These are phyloP conservation scores for Diutina siamensis DNA, from an alignment of 1,139 yeast species.

Conservation along the genomic window DNA sequence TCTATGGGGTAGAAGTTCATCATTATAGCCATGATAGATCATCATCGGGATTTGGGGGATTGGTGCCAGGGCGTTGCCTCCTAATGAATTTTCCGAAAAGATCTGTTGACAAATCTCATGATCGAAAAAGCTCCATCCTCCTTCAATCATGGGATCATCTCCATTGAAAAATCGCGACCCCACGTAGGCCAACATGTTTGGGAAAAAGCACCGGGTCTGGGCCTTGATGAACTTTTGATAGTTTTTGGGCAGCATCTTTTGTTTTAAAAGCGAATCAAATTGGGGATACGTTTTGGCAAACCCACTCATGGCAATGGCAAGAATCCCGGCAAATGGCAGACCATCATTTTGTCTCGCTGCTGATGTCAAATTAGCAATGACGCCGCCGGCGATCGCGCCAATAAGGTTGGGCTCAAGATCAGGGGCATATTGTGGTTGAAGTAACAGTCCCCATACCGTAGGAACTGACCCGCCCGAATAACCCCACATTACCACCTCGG, in stretches of 20 bases:
- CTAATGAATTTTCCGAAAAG: background rate
- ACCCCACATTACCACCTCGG: conserved; percentile 14
- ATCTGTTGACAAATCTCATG: background rate
- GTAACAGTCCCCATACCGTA: conserved; percentile 1
- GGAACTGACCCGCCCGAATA: conserved; percentile 10
- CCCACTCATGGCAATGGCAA: conserved; percentile 5
- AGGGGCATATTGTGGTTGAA: conserved; percentile 1
- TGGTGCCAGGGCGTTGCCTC: background rate
- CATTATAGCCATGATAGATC: conserved; percentile 1
- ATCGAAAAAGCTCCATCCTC: background rate
- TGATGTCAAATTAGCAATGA: background rate
- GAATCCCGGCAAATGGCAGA: background rate
- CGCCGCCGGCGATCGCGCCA: background rate
- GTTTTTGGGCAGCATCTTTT: background rate
- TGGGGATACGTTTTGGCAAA: conserved; percentile 4
- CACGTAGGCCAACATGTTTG: background rate
- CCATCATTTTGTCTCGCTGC: conserved; percentile 1
- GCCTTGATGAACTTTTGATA: background rate
- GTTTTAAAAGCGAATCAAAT: background rate
- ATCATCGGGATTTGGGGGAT: background rate
- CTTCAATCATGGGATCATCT: background rate
- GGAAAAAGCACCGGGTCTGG: background rate
- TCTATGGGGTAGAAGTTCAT: background rate
- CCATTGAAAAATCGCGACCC: background rate
- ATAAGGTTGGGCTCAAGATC: background rate